Percentiles rank a stretch among this genome's conserved stretches.
These are phyloP conservation scores for Colletotrichum simmondsii DNA, from an alignment of 2,329 filamentous ascomycete genomes.

Conservation along the genomic window DNA sequence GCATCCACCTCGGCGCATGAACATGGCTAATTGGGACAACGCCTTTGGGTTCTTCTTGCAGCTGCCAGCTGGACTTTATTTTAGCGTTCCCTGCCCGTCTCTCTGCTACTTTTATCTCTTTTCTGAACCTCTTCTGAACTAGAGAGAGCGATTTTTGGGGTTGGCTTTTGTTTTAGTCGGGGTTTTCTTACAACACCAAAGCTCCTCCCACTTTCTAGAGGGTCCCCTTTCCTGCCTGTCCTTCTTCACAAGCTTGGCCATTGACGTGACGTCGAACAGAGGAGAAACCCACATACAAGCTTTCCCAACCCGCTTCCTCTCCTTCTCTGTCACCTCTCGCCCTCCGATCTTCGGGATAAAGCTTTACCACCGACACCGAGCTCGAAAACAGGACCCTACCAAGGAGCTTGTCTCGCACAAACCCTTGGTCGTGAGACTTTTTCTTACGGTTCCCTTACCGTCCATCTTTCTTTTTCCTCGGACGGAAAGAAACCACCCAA, in stretches of 20 bases:
- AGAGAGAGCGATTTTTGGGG: background rate
- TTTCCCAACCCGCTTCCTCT: background rate
- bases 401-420: background rate
- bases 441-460: background rate
- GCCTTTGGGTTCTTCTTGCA: slow-evolving; percentile 3
- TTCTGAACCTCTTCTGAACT: background rate
- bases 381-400: background rate
- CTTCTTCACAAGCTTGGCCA: slow-evolving; percentile 2
- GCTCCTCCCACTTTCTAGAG: background rate
- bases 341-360: slow-evolving; percentile 33
- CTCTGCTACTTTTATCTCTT: background rate
- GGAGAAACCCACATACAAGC: slow-evolving; percentile 10
- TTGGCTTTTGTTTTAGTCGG: background rate
- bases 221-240: background rate
- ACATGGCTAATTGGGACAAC: slow-evolving; percentile 26
- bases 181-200: background rate
- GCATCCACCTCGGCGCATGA: slow-evolving; percentile 29
- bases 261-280: slow-evolving; percentile 23
- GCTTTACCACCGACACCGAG: slow-evolving; percentile 33
- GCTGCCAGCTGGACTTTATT: background rate
- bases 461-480: background rate
- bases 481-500: background rate
- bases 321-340: background rate
- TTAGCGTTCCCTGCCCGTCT: background rate
- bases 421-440: background rate